Percentiles rank a stretch among this genome's conserved stretches.
phyloP scores from a whole-genome alignment of 2,329 filamentous ascomycete genomes.

The Penicillium paneum region DNA sequence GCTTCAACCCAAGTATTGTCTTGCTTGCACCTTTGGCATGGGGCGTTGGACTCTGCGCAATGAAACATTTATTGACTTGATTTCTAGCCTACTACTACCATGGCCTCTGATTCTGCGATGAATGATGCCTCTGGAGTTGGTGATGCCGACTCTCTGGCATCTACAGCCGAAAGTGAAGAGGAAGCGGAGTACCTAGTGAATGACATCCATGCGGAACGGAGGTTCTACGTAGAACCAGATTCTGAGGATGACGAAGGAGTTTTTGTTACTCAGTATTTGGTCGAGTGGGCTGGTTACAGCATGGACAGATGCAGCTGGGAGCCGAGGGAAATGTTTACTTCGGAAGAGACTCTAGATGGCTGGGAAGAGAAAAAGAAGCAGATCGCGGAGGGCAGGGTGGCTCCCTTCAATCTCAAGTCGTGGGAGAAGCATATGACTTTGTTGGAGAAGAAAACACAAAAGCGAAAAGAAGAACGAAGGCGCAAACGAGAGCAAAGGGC shows the following conservation, averaged over 20 bases:
- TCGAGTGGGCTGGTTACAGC: constrained; percentile 63
- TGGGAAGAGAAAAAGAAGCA: constrained; percentile 39
- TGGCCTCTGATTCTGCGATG: constrained; percentile 12
- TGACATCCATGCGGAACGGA: constrained; percentile 50
- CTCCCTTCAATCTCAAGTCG: constrained; percentile 32
- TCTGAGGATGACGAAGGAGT: constrained; percentile 21
- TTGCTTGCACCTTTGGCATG: not conserved
- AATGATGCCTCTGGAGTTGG: constrained; percentile 17
- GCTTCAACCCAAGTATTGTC: not conserved
- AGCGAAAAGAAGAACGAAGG: not conserved
- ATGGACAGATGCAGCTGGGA: constrained; percentile 58
- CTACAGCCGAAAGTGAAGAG: constrained; percentile 46
- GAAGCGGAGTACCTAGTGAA: constrained; percentile 56
- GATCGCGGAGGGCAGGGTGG: constrained; percentile 29
- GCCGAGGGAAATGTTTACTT: constrained; percentile 42
- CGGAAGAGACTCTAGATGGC: constrained; percentile 38
- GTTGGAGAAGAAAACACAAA: not conserved
- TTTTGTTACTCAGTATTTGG: constrained; percentile 50
- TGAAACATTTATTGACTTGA: not conserved
- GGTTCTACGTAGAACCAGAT: not conserved
- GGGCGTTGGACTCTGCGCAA: not conserved
- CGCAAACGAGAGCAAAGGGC: constrained; percentile 1
- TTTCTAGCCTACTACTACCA: not conserved
- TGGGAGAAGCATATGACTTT: constrained; percentile 28
- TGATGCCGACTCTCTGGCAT: constrained; percentile 57